These are phyloP conservation scores for Eragrostis curvula DNA, from an alignment of 176 grass and related monocot genomes.

Conservation along the genomic window DNA sequence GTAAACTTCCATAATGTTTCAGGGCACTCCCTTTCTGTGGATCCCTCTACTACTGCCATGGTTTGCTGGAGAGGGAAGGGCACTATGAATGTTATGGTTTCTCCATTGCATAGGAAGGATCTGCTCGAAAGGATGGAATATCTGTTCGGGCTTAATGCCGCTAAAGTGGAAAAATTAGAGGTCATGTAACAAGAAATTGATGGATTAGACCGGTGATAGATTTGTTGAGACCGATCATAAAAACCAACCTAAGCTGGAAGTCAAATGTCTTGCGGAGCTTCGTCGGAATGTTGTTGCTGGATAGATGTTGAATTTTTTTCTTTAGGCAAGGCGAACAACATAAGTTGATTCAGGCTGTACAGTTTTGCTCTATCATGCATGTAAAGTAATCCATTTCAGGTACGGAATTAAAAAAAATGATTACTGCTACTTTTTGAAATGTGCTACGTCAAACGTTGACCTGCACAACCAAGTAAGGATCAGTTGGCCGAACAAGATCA, in stretches of 20 bases:
- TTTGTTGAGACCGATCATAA: slow-evolving; percentile 5
- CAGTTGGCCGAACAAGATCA: too few species aligned
- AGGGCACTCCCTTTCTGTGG: slow-evolving; percentile 50
- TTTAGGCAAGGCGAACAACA: not conserved
- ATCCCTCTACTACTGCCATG: slow-evolving; percentile 69
- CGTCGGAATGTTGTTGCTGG: not conserved
- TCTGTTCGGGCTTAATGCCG: slow-evolving; percentile 36
- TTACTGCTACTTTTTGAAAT: not conserved
- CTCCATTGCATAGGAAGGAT: slow-evolving; percentile 72
- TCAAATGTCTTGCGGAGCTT: not conserved
- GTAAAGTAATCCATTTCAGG: not conserved
- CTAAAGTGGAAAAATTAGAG: slow-evolving; percentile 14
- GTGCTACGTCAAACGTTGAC: not conserved
- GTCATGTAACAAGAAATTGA: not conserved
- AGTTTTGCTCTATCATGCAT: not conserved
- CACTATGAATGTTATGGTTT: slow-evolving; percentile 84
- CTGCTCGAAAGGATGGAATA: slow-evolving; percentile 74
- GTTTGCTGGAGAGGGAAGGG: slow-evolving; percentile 98
- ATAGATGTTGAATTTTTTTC: too few species aligned
- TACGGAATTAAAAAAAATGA: not conserved
- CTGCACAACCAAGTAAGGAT: too few species aligned
- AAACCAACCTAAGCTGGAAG: not conserved
- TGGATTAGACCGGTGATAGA: slow-evolving; percentile 4
- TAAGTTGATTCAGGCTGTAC: not conserved
- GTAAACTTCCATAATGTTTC: slow-evolving; percentile 25